A percentile compares a stretch with the other conserved stretches of the same genome.
Evolutionary conservation across 2,329 filamentous ascomycete species (phyloP).

Genomic region (Daldinia sp.): DNA sequence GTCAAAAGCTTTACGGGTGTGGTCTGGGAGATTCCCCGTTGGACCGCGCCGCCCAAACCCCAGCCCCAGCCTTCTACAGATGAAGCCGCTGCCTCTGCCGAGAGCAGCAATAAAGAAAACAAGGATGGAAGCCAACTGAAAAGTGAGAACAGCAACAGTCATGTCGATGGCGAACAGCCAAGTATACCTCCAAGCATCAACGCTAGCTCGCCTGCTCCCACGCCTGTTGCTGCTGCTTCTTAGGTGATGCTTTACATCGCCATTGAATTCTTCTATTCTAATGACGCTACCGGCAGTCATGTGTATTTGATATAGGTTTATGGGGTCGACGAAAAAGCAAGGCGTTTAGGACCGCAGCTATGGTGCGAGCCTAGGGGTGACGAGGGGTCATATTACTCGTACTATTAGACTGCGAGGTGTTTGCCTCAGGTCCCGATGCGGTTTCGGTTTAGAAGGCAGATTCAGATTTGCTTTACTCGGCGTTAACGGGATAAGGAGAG

Average conservation of each 20-base stretch:
- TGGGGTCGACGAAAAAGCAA: constrained; percentile 45
- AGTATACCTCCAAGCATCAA: constrained; percentile 63
- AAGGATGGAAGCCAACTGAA: constrained; percentile 67
- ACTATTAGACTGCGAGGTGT: constrained; percentile 9
- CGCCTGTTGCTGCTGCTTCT: constrained; percentile 61
- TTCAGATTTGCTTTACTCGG: constrained; percentile 29
- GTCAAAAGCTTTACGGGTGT: constrained; percentile 95
- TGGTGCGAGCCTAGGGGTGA: constrained; percentile 25
- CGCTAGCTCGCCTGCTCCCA: constrained; percentile 65
- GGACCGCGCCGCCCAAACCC: constrained; percentile 78
- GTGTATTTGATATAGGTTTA: constrained; percentile 41
- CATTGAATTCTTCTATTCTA: constrained; percentile 23
- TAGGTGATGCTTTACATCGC: constrained; percentile 26
- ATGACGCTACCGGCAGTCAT: constrained; percentile 18
- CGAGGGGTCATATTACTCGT: constrained; percentile 17
- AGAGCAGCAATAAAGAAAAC: constrained; percentile 72
- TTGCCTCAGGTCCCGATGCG: constrained; percentile 2
- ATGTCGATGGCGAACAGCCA: constrained; percentile 65
- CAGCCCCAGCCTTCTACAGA: constrained; percentile 60
- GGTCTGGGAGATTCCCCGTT: constrained; percentile 83
- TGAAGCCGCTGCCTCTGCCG: constrained; percentile 60
- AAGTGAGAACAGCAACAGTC: constrained; percentile 57
- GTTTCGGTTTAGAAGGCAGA: constrained; percentile 29
- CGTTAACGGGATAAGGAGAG: constrained; percentile 30
- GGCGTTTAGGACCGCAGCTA: constrained; percentile 48